Evolutionary conservation across 768 basidiomycete species (phyloP), one percentile per base, ranked within the genome.

Genomic region (Amylocystis lapponica): DNA sequence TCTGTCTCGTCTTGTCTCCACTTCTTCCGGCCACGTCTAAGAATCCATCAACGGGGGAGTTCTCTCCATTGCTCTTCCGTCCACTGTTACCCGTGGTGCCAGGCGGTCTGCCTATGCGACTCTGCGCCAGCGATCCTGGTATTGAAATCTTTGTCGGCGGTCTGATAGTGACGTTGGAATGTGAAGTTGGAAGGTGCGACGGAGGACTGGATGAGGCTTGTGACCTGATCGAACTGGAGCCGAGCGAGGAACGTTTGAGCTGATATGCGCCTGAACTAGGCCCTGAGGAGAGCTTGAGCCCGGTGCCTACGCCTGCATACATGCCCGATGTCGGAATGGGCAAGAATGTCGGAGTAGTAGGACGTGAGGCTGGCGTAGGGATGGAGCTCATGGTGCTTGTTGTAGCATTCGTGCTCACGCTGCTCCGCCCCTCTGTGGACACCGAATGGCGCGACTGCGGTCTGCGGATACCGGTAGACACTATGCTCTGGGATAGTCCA

Each of bases 371-470:
- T 14, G 84, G 76, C 4, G 83, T 79, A 9, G 80, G 72, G 37
- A 86, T 76, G 10, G 81, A 77, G 49, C 77, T 80, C 16, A 74
- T 62, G 22, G 72, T 76, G 27, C 76, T 79, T n/a, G 76, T 66
- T 22, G 72, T 76, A 14, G 81, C 74, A 17, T 75, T 71, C 3
- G 74, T 74, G 43, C 75, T 72, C 44, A 69, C 62, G 40, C 64
- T 66, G 25, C 64, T 65, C 26, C 66, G 50, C 2, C 66, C 64
- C 27, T 67, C 67, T 14, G 61, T 79, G 21, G 77, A 78, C 16
- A 71, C 76, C 17, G 87, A 89, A 27, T 85, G 70, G 41, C 87
- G 79, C 29, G 87, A 88, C 49, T 78, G 78, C 27, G 87, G 86
- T 46, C 86, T 75, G 29, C 74, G 75, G 14, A 74, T 59, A 33